These are phyloP conservation scores for Boletellus deceptivus DNA, from an alignment of 1,284 basidiomycete species.

Conservation along the genomic window DNA sequence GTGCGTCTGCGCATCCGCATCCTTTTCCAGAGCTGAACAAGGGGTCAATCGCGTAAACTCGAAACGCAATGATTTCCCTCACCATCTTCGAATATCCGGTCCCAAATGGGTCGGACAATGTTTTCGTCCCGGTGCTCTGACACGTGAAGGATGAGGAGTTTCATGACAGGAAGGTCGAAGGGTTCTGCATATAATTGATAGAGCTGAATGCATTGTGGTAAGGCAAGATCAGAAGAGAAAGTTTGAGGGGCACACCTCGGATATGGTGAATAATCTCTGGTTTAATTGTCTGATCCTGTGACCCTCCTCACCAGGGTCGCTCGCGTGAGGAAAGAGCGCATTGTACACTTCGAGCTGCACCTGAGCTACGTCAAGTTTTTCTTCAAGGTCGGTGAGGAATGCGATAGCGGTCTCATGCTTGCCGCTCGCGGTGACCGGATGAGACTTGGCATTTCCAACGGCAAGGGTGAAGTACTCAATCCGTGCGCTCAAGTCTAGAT, in stretches of 20 bases:
- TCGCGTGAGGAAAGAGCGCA: slow-evolving; percentile 57
- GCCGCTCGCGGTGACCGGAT: slow-evolving; percentile 73
- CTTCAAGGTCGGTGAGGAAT: slow-evolving; percentile 91
- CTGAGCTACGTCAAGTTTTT: slow-evolving; percentile 95
- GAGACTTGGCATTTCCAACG: slow-evolving; percentile 93
- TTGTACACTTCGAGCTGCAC: slow-evolving; percentile 90
- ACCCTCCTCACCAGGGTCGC: slow-evolving; percentile 55
- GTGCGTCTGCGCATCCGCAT: slow-evolving; percentile 47
- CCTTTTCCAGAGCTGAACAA: slow-evolving; percentile 47
- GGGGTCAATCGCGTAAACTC: slow-evolving; percentile 2
- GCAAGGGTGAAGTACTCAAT: slow-evolving; percentile 92
- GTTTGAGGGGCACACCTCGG: slow-evolving; percentile 50
- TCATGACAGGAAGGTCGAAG: slow-evolving; percentile 80
- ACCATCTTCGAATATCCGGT: slow-evolving; percentile 81
- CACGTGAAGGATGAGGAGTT: slow-evolving; percentile 90
- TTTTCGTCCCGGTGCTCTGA: slow-evolving; percentile 89
- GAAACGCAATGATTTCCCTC: slow-evolving; percentile 24
- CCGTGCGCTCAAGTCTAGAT: slow-evolving; percentile 67
- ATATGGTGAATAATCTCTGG: slow-evolving; percentile 61
- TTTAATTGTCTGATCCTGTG: slow-evolving; percentile 56
- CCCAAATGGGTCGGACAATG: slow-evolving; percentile 86
- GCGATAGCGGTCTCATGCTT: slow-evolving; percentile 84
- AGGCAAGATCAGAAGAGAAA: slow-evolving; percentile 6
- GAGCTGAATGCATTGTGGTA: slow-evolving; percentile 49
- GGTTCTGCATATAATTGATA: slow-evolving; percentile 89